These are phyloP conservation scores for Salix suchowensis DNA, from an alignment of 345 rosid genomes.

Conservation along the genomic window DNA sequence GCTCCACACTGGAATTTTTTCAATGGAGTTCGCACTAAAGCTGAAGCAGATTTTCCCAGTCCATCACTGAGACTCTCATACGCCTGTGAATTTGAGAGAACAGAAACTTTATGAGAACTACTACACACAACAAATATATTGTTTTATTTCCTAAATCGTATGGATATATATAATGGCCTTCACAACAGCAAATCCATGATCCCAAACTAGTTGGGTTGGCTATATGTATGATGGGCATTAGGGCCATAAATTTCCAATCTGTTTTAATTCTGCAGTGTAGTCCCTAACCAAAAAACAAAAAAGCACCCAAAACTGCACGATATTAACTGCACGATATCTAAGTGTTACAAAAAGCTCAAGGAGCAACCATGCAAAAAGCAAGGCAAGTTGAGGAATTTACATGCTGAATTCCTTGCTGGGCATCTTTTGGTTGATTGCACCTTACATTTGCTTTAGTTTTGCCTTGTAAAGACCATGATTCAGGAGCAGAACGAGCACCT, in stretches of 20 bases:
- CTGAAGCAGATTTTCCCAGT: constrained; percentile 83
- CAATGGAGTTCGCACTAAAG: constrained; percentile 72
- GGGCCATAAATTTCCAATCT: no score
- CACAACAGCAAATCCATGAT: no score
- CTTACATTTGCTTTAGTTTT: constrained; percentile 54
- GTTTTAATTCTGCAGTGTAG: no score
- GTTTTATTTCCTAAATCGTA: no score
- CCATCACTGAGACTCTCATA: constrained; percentile 81
- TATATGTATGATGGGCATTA: no score
- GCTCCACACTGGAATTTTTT: constrained; percentile 80
- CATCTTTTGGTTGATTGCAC: constrained; percentile 77
- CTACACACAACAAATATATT: no score
- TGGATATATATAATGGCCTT: no score
- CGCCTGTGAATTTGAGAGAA: constrained; percentile 51
- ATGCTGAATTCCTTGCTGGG: constrained; percentile 83
- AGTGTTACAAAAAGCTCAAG: no score
- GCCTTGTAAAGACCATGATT: constrained; percentile 42
- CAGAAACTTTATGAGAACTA: neutral
- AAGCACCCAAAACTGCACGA: no score
- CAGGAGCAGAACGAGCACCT: constrained; percentile 42
- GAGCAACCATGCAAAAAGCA: no score
- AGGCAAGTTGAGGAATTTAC: constrained; percentile 28
- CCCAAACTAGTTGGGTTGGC: no score
- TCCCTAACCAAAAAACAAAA: neutral
- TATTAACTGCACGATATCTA: no score